Evolutionary conservation across 176 grass and related monocot species (phyloP).

Genomic region (Raddia guianensis): DNA sequence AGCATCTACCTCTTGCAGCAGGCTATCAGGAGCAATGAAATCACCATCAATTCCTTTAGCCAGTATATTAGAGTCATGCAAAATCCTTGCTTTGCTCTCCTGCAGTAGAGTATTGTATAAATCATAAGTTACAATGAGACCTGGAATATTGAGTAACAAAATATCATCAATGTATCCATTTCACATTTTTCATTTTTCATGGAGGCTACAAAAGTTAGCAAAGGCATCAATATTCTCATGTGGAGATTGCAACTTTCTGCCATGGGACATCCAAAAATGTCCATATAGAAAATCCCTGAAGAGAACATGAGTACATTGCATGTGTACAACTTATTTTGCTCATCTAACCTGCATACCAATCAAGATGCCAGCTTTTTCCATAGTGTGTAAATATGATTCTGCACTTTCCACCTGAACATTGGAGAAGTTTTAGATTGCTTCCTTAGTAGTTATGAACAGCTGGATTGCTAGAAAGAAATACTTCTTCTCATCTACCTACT

Average conservation of each 20-base stretch:
- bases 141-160: slow-evolving; percentile 8
- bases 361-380: slow-evolving; percentile 76
- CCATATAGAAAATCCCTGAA: neutral
- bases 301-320: neutral
- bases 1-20: slow-evolving; percentile 80
- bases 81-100: slow-evolving; percentile 72
- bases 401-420: slow-evolving; percentile 81
- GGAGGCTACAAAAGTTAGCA: slow-evolving; percentile 6
- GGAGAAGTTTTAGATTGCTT: slow-evolving; percentile 15
- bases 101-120: slow-evolving; percentile 45
- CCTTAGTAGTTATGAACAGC: neutral
- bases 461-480: slow-evolving; percentile 24
- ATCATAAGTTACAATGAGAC: slow-evolving; percentile 2
- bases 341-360: slow-evolving; percentile 78
- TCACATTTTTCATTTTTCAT: neutral
- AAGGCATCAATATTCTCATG: slow-evolving; percentile 12
- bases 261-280: neutral
- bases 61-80: slow-evolving; percentile 63
- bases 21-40: slow-evolving; percentile 60
- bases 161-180: neutral
- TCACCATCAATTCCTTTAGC: slow-evolving; percentile 60
- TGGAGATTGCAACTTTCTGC: neutral
- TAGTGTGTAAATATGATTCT: slow-evolving; percentile 69
- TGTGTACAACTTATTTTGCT: slow-evolving; percentile 28
- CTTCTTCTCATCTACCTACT: slow-evolving; percentile 12